Evolutionary conservation across 2,329 filamentous ascomycete genomes (phyloP), one percentile per base, ranked within the genome.

Genomic region (Aureobasidium lini): DNA sequence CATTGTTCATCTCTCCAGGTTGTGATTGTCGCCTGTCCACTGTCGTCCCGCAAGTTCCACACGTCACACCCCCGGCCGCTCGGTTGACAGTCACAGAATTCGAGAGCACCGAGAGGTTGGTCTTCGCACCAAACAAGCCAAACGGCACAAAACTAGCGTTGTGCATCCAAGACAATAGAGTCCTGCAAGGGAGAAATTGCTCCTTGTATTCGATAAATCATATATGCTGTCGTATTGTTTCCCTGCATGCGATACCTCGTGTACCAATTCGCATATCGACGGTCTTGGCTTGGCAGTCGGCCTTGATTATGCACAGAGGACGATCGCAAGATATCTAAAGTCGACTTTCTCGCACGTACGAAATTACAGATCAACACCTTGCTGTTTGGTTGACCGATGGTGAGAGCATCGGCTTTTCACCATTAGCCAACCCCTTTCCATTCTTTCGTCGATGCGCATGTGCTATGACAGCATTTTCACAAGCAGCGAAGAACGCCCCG

Each of bases 181-280:
- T 52, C 18, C 48, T 43, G 39, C 28, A 34, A 54, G 28, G 23
- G 10, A n/a, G 13, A 54, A 8, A 23, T 32, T 23, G 11, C 37
- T 5, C 29, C 15, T 23, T 18, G n/a, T 18, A 34, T 43, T 54
- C 37, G 16, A 42, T 23, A 32, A 18, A 42, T 39, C 18, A 18
- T 42, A 54, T 43, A 32, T 43, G 50, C 50, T 34, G 29, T 32
- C 39, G n/a, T 54, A 54, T 54, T 34, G 50, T 54, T 54, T 54
- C 32, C 39, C n/a, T 54, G 50, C 50, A 54, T 54, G n/a, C 23
- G 8, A 28, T 40, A 11, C 16, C 8, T 15, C 42, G 42, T 47
- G 44, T 47, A 34, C 23, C 28, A 6, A 31, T 16, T 54, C 48
- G 48, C 48, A 52, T 52, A 43, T 23, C 28, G 50, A 40, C 50